Base-by-base conservation (phyloP, 345 rosid genomes). In the Moricandia moricandioides region DNA sequence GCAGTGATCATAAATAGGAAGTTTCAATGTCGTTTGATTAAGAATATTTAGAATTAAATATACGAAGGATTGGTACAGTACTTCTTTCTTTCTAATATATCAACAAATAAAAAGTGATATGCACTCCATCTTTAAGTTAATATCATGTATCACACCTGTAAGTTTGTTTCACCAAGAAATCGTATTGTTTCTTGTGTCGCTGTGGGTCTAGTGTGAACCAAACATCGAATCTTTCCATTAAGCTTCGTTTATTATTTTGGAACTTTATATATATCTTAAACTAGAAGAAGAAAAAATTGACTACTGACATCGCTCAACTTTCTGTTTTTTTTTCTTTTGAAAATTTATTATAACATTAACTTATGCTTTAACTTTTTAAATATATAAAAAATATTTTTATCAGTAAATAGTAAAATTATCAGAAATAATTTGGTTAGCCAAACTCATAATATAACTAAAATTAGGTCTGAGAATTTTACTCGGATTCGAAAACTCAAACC, bases 1-100 rank as follows among this genome's bases (percentile, higher is more conserved):
- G 52, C 33, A 56, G 54, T 51, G 43, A 56, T 33, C 29, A 34
- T 64, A 64, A 72, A 72, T 72, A 35, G 0, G 16, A 26, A 24
- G 5, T 51, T 49, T 62, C 49, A 62, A 34, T 62, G 33, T 64
- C 52, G 68, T 61, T 61, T 61, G 47, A 34, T 61, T 60, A 21
- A 61, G 65, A 17, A 34, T 0, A 34, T 61, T 61, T 61, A 59
- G 17, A 59, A 59, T 8, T n/a, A 10, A 59, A 59, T 7, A 30
- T 4, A 30, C 21, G 6, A 59, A 59, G 39, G 63, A 59, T 59
- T 59, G 24, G 16, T 30, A 58, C 4, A 13, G 1, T 58, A 29
- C 11, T n/a, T 59, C 63, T 58, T 30, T n/a, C 9, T 57, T 13
- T 16, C 34, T n/a, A 7, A 59, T 29, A 29, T 43, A 7, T 33